A percentile compares a stretch with the other conserved stretches of the same genome.
Evolutionary conservation across 805 yeast species (phyloP).

Genomic region (Suhomyces sp.): DNA sequence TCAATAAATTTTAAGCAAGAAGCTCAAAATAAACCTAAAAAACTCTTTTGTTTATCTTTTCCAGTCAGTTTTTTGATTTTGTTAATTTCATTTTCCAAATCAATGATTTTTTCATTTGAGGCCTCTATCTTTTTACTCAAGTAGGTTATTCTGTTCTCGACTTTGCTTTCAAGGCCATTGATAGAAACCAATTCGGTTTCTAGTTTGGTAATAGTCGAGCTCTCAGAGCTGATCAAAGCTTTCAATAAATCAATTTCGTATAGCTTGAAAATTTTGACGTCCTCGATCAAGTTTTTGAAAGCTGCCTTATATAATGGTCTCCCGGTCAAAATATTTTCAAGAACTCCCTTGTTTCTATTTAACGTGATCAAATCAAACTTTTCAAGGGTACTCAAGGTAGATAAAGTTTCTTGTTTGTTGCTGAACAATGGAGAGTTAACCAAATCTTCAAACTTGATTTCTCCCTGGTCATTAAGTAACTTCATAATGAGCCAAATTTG

Average conservation of each 20-base stretch:
- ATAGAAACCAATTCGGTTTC: constrained; percentile 72
- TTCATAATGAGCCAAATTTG: constrained; percentile 88
- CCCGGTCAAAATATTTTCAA: constrained; percentile 66
- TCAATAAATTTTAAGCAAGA: background rate
- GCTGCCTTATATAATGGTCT: constrained; percentile 84
- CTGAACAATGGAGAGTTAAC: constrained; percentile 59
- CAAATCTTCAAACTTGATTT: constrained; percentile 50
- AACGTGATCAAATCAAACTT: constrained; percentile 72
- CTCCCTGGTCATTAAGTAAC: constrained; percentile 49
- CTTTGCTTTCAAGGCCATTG: constrained; percentile 50
- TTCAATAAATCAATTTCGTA: constrained; percentile 63
- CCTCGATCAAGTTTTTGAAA: constrained; percentile 60
- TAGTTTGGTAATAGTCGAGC: constrained; percentile 54
- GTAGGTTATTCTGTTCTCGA: constrained; percentile 64
- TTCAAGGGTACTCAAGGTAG: constrained; percentile 67
- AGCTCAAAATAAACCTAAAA: constrained; percentile 5
- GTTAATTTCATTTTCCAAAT: constrained; percentile 27
- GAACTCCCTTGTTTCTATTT: constrained; percentile 72
- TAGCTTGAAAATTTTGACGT: constrained; percentile 52
- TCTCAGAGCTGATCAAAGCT: constrained; percentile 56
- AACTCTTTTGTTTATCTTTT: constrained; percentile 2
- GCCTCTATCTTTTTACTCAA: constrained; percentile 63
- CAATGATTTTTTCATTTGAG: constrained; percentile 46
- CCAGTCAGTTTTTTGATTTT: constrained; percentile 14
- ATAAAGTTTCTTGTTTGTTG: constrained; percentile 42